Base-by-base conservation (phyloP, 1,284 basidiomycete genomes). In the Phenoliferia sp. region DNA sequence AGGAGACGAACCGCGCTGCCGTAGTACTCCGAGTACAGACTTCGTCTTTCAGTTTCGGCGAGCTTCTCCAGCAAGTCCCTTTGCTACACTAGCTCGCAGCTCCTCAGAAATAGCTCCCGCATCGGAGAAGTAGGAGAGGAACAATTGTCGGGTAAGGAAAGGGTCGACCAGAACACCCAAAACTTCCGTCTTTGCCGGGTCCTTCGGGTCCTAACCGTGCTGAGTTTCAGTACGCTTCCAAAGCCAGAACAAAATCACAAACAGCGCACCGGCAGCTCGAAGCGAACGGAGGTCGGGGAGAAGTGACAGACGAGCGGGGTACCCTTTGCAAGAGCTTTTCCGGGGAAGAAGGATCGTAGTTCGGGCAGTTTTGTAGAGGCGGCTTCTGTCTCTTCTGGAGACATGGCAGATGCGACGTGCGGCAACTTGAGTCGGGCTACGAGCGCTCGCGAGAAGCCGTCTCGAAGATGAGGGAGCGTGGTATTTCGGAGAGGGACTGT, bases 401-500 rank as follows among this genome's bases (percentile, higher is more conserved):
- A 62, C 19, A 69, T 35, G 2, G 56, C 35, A 0, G 56, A 34
- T 0, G 68, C 62, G 17, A 34, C 71, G 26, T n/a, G 70, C 39
- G 83, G 84, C 12, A 84, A 77, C 48, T 84, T 82, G 70, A 91
- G 81, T 16, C 90, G 86, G 0, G 82, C 81, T 71, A 87, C 85
- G 36, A 94, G 78, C 9, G 91, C 84, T 39, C 92, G 86, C 76
- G 90, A 83, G 75, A 94, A 93, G 1, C 89, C 92, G 76, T 94
- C 92, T 29, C 92, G 85, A 26, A 94, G 81, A 76, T 94, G 92
- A 26, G 85, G 84, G 76, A 88, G 91, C 9, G 88, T 89, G 0
- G 92, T 94, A 35, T 83, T 84, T 19, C 92, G 85, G 0, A 89
- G 89, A 2, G 92, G 91, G 19, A 93, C 91, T 92, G 64, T n/a